Percentiles rank a stretch among this genome's conserved stretches.
Evolutionary conservation across 176 grass and related monocot genomes (phyloP).

Genomic region (Alopecurus myosuroides): DNA sequence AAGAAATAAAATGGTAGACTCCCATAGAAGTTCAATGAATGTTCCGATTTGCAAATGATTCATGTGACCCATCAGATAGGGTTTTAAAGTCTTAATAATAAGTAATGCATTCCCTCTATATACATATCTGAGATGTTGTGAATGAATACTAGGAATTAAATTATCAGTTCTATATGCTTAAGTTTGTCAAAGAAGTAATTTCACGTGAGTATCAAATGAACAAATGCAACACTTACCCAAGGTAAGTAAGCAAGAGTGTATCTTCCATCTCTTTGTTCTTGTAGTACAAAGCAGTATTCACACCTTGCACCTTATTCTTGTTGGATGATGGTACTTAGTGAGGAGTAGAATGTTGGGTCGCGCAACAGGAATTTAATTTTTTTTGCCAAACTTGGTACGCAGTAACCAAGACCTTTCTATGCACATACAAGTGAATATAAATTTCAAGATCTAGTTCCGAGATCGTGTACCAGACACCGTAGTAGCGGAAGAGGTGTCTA

Average conservation of each 20-base stretch:
- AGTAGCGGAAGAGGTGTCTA: no score
- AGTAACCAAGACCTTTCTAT: no score
- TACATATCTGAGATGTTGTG: background rate
- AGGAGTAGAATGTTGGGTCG: no score
- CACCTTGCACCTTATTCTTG: slow-evolving; percentile 90
- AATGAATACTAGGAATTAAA: background rate
- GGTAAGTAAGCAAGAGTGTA: slow-evolving; percentile 90
- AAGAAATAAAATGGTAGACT: background rate
- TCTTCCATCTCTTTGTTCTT: slow-evolving; percentile 91
- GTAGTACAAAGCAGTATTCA: slow-evolving; percentile 93
- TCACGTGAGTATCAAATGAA: background rate
- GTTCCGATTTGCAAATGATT: background rate
- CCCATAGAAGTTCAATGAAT: background rate
- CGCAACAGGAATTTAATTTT: no score
- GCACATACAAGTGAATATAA: no score
- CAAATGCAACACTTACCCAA: no score
- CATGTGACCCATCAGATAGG: background rate
- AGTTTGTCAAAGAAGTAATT: background rate
- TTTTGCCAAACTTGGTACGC: no score
- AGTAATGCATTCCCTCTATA: background rate
- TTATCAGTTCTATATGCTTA: background rate
- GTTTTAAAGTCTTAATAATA: background rate
- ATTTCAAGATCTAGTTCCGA: no score
- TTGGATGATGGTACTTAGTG: slow-evolving; percentile 80
- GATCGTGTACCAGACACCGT: no score